Evolutionary conservation across 495 filamentous ascomycete species (phyloP), one percentile per base, ranked within the genome.

Genomic region (Aspergillus incahuasiensis): DNA sequence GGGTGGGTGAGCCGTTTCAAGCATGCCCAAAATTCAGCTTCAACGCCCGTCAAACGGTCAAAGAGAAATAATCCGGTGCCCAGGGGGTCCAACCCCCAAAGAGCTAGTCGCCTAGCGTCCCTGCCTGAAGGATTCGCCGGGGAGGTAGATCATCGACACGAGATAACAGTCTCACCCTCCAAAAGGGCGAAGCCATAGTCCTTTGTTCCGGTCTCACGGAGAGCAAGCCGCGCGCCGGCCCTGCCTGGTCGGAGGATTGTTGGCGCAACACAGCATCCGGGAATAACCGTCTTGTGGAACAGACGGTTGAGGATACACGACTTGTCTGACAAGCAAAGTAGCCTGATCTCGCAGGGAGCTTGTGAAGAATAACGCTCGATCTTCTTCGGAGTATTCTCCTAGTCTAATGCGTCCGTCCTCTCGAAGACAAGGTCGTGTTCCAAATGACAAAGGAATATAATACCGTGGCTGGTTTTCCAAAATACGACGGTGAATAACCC

Each of bases 231-330:
- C 42, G 43, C 55, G 49, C 56, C 50, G 54, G 55, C 47, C 49
- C 51, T 42, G 28, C 54, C 56, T 59, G 45, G 54, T 58, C 62
- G 58, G 59, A 65, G 55, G 59, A 60, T 62, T 62, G 62, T 62
- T 62, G 54, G 54, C 49, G 59, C 54, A 60, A 56, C 58, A 61
- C 56, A 57, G 56, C 59, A 54, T 62, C 56, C 58, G 62, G 52
- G 50, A 49, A 60, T 49, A 53, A 57, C 63, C 60, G 63, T 63
- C 62, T 63, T 55, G 63, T 66, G 63, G 47, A 59, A 66, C 63
- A 40, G 57, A 59, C 52, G 50, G 35, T 45, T 34, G 48, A 63
- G 49, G 54, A 62, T 56, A 59, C 62, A 65, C 57, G 59, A 52
- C 53, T 55, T 61, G 34, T 50, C 55, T 54, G 58, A 54, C 55